Base-by-base conservation (phyloP, 2,329 filamentous ascomycete genomes). In the Aspergillus sojae region DNA sequence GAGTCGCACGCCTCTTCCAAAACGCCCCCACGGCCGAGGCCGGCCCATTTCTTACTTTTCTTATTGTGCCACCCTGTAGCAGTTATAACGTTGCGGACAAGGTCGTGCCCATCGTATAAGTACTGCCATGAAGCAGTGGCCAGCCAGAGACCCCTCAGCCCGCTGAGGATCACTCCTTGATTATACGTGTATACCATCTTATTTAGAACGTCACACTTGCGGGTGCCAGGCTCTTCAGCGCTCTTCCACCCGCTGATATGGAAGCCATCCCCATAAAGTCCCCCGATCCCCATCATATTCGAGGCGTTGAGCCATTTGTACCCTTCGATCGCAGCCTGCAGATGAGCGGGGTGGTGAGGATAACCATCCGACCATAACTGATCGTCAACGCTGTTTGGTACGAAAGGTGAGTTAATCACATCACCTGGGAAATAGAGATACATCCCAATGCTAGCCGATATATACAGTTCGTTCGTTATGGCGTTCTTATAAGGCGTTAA, bases 151-250 rank as follows among this genome's bases (percentile, higher is more conserved):
- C 89, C 91, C 39, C 92, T 87, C 61, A 93, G 86, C 14, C 93
- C 94, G 5, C 91, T 93, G 26, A 97, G 85, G 1, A 98, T 73
- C 4, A 97, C 93, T 26, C 94, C 94, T 77, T 98, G 94, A 78
- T 98, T 98, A 81, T 98, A 97, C 0, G 93, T 96, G 78, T 94
- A 97, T 10, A 97, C 90, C 89, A 93, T 94, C 69, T 94, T 88
- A 76, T 97, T 92, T 56, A 93, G 87, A 57, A 86, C 77, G 74
- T 97, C 92, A 76, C 94, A 97, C 66, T 87, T 84, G 0, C 86
- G 89, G 61, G 91, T 93, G 57, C 89, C 87, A 30, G 83, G 84
- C 63, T 84, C 84, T 7, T 81, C 79, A 62, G 87, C 85, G 30
- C 81, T 80, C 36, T 79, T 74, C 79, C 84, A 91, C 28, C 87